phyloP scores from a whole-genome alignment of 108 stramenopile species.

The Skeletonema tropicum region DNA sequence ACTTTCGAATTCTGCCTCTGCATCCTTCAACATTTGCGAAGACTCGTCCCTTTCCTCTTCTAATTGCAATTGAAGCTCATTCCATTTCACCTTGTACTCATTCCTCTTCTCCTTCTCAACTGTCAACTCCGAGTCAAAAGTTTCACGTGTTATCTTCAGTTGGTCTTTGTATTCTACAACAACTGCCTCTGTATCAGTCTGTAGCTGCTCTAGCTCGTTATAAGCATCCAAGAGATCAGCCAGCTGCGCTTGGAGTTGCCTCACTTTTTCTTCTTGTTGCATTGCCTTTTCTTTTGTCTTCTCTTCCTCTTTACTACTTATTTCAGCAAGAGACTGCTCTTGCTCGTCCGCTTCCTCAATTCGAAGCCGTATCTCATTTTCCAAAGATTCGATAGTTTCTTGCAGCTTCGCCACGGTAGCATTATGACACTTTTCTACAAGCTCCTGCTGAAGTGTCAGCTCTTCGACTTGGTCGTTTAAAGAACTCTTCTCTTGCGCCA shows the following conservation, averaged over 20 bases:
- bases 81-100: conserved; percentile 8
- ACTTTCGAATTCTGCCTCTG: conserved; percentile 17
- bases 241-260: conserved; percentile 25
- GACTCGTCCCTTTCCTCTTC: conserved; percentile 6
- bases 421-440: conserved; percentile 23
- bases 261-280: conserved; percentile 16
- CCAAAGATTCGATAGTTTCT: conserved; percentile 13
- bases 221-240: conserved; percentile 34
- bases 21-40: conserved; percentile 2
- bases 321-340: neutral
- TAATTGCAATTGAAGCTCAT: conserved; percentile 14
- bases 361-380: neutral
- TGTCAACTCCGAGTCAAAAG: neutral
- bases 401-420: conserved; percentile 9
- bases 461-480: neutral
- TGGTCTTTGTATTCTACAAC: conserved; percentile 7
- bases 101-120: conserved; percentile 1
- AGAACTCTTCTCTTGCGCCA: conserved; percentile 8
- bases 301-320: neutral
- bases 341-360: conserved; percentile 3
- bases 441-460: conserved; percentile 1
- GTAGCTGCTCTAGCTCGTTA: conserved; percentile 30
- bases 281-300: neutral
- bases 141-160: conserved; percentile 1
- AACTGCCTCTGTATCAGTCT: conserved; percentile 14